phyloP scores from a whole-genome alignment of 2,329 filamentous ascomycete species.

The Trichophyton verrucosum region DNA sequence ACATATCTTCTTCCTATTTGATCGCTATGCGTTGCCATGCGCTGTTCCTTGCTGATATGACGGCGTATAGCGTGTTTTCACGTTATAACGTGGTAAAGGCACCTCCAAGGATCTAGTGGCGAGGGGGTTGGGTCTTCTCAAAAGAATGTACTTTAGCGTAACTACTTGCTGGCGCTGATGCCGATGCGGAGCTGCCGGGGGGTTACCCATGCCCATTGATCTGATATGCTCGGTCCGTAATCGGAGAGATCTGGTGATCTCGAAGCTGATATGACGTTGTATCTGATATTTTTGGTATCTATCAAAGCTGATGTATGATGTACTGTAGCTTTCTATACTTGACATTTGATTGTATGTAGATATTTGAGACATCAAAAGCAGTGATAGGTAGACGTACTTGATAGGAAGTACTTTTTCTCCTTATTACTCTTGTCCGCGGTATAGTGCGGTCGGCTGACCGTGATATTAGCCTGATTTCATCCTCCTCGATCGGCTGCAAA shows the following conservation, averaged over 20 bases:
- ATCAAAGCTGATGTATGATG: not conserved
- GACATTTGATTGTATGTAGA: not conserved
- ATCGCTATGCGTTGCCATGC: not conserved
- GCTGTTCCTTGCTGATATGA: conserved; percentile 1
- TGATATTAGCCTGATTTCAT: no score
- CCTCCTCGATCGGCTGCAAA: no score
- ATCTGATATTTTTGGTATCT: not conserved
- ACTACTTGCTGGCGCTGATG: no score
- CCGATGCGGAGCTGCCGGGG: no score
- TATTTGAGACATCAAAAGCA: no score
- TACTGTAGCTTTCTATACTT: not conserved
- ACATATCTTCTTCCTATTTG: no score
- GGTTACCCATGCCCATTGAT: not conserved
- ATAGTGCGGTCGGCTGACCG: not conserved
- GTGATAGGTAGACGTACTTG: not conserved
- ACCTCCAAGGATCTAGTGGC: not conserved
- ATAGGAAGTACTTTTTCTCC: not conserved
- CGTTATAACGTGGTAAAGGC: not conserved
- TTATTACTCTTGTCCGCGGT: not conserved
- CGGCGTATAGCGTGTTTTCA: not conserved
- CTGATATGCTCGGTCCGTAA: not conserved
- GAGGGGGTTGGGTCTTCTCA: not conserved
- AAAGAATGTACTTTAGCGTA: no score
- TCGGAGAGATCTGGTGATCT: not conserved
- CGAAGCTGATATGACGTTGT: not conserved